Evolutionary conservation across 108 stramenopile genomes (phyloP).

Genomic region (Skeletonema costatum): DNA sequence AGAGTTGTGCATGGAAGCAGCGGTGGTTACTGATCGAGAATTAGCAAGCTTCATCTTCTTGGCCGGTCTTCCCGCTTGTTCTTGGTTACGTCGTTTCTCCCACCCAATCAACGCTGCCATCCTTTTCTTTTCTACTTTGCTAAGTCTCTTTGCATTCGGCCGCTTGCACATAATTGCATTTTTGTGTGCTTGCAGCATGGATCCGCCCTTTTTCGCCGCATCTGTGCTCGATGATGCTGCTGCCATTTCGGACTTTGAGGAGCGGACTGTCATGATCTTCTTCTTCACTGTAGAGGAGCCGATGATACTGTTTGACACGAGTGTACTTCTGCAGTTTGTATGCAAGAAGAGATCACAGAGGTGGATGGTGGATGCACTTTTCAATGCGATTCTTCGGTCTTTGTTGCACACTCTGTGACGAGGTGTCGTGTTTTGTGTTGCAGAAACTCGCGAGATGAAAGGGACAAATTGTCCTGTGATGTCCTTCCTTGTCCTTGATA

Average conservation of each 20-base stretch:
- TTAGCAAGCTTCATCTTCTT: neutral
- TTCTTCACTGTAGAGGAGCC: neutral
- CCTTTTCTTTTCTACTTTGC: slow-evolving; percentile 37
- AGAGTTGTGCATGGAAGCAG: neutral
- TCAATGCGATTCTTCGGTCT: neutral
- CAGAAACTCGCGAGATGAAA: too few relatives aligned
- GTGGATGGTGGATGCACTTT: too few relatives aligned
- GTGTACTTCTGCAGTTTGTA: too few relatives aligned
- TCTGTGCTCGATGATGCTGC: neutral
- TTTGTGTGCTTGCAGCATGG: neutral
- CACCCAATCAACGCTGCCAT: slow-evolving; percentile 30
- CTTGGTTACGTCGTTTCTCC: slow-evolving; percentile 18
- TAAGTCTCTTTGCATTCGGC: slow-evolving; percentile 1
- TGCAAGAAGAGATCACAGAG: too few relatives aligned
- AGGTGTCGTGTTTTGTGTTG: too few relatives aligned
- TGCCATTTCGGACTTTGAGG: neutral
- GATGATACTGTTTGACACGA: neutral
- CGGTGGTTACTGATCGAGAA: neutral
- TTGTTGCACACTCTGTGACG: neutral
- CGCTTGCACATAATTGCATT: neutral
- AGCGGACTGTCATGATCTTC: neutral
- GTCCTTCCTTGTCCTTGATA: too few relatives aligned
- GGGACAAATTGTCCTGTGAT: too few relatives aligned
- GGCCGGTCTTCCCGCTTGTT: neutral
- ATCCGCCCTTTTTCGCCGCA: neutral